phyloP scores from a whole-genome alignment of 768 basidiomycete species.

The Boletellus ananiceps region DNA sequence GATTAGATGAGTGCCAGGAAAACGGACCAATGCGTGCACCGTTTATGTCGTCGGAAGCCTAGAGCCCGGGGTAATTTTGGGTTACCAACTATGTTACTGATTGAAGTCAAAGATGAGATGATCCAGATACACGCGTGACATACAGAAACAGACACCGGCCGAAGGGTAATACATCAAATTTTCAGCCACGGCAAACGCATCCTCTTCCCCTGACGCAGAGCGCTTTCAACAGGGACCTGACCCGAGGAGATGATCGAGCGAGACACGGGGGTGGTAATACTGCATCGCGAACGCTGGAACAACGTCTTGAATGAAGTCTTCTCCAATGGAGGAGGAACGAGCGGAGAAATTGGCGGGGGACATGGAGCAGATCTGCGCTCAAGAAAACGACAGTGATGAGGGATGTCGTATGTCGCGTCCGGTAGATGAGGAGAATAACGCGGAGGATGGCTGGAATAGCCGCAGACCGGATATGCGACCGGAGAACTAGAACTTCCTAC shows the following conservation, averaged over 20 bases:
- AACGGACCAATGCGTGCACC: background rate
- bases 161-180: constrained; percentile 19
- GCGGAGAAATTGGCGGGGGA: constrained; percentile 8
- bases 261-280: constrained; percentile 11
- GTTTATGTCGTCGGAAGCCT: too few relatives aligned
- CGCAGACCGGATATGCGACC: constrained; percentile 27
- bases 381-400: constrained; percentile 6
- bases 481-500: constrained; percentile 30
- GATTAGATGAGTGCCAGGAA: background rate
- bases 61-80: background rate
- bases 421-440: constrained; percentile 1
- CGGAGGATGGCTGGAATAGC: constrained; percentile 27
- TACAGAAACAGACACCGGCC: constrained; percentile 15
- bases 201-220: constrained; percentile 26
- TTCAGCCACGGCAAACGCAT: constrained; percentile 30
- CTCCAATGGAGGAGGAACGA: constrained; percentile 12
- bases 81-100: constrained; percentile 6
- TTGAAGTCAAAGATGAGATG: constrained; percentile 8
- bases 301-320: constrained; percentile 23
- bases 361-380: constrained; percentile 20
- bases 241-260: constrained; percentile 12
- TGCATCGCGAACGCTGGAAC: constrained; percentile 28
- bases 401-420: constrained; percentile 5
- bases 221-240: constrained; percentile 20
- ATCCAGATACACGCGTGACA: constrained; percentile 20